Conservation (phyloP, 2,329 filamentous ascomycete species). For the Pseudogymnoascus sp. region DNA sequence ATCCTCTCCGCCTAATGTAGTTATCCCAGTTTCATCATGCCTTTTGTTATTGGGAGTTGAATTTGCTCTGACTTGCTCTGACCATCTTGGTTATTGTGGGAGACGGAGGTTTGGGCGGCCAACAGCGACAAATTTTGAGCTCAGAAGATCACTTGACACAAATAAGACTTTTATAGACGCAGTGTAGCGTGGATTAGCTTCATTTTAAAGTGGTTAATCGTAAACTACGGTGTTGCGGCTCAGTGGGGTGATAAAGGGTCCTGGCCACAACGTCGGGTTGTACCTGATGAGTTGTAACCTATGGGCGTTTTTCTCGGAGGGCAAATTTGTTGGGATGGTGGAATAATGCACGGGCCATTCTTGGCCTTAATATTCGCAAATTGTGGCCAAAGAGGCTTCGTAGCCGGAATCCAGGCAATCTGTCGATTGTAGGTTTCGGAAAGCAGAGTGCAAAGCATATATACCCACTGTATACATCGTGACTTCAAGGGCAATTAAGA, state of each 20-base stretch:
- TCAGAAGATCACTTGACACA: not conserved
- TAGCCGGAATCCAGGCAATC: not conserved
- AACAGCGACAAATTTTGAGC: not conserved
- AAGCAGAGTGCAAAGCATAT: not conserved
- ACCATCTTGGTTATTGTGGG: not conserved
- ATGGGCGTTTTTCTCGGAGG: not conserved
- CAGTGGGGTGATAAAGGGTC: not conserved
- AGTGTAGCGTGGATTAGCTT: not conserved
- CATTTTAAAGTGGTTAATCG: not conserved
- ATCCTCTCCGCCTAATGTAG: not conserved
- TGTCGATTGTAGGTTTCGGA: not conserved
- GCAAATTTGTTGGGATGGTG: not conserved
- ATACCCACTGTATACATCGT: not conserved
- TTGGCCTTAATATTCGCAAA: not conserved
- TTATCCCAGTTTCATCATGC: not conserved
- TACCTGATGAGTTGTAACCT: not conserved
- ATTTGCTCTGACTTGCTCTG: not conserved
- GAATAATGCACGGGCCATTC: not conserved
- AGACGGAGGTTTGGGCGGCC: not conserved
- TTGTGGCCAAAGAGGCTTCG: not conserved
- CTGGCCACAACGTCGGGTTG: not conserved
- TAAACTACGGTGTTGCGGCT: not conserved
- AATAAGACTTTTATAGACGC: not conserved
- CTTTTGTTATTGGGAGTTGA: not conserved
- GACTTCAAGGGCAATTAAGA: not conserved